Base-by-base conservation (phyloP, 495 filamentous ascomycete genomes). In the Pyrenula massariospora region DNA sequence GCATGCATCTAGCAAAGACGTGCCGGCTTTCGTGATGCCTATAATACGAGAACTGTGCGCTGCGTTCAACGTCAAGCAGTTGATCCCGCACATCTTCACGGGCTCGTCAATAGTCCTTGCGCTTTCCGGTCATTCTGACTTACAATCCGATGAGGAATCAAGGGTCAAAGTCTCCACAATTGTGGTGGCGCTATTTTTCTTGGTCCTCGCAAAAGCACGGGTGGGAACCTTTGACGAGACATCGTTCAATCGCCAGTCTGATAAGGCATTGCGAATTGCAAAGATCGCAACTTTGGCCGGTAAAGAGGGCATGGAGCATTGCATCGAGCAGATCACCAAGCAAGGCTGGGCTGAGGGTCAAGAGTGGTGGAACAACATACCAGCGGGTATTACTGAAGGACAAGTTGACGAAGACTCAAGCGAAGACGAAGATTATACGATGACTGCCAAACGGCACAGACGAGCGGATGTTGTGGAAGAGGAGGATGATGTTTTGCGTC, bases 161-260 rank as follows among this genome's bases (percentile, higher is more conserved):
- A 22, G 55, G 23, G 69, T 71, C 22, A 70, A 72, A 11, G 60
- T 76, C 1, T 65, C 68, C 22, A 68, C 72, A 0, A 61, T 76
- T 31, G 68, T 88, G n/a, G 83, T 86, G 0, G 84, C 84, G 0
- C 66, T 93, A 0, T 86, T 82, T 59, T 83, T 89, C 59, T 81
- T 86, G 54, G 75, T 74, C 2, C 65, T 75, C n/a, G 68, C 72
- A 2, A 69, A 73, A 11, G 22, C 22, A 19, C 50, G 71, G 47
- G 25, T 63, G 8, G 64, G 68, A 25, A 73, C 73, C 58, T 66
- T 77, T 65, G 73, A 76, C 50, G 73, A 71, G 53, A 76, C 75
- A 57, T 74, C 73, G 0, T 77, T 74, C 51, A 19, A 52, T 19
- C n/a, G 19, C 19, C n/a, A 52, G 19, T 52, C 50, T 8, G 50